These are phyloP conservation scores for Inonotus hispidus DNA, from an alignment of 1,284 basidiomycete species.

Conservation along the genomic window DNA sequence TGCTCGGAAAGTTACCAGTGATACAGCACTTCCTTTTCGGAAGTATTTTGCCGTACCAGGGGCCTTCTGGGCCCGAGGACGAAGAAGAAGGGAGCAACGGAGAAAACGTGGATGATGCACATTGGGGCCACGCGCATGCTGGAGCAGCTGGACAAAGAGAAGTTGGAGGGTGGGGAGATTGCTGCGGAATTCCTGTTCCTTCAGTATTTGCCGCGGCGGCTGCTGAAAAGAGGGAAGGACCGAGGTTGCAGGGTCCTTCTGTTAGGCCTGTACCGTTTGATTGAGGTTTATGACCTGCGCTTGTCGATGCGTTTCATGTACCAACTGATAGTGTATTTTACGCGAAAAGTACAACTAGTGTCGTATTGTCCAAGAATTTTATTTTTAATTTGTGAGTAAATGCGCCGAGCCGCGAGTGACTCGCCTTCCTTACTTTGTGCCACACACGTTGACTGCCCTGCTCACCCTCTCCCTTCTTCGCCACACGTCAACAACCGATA, in stretches of 20 bases:
- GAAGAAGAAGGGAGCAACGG: slow-evolving; percentile 37
- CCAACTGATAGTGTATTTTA: background rate
- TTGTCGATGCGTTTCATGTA: background rate
- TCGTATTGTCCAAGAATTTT: too few species aligned
- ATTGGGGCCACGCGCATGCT: slow-evolving; percentile 46
- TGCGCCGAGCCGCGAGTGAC: too few species aligned
- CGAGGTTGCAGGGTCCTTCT: slow-evolving; percentile 47
- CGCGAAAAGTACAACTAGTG: too few species aligned
- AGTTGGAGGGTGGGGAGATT: slow-evolving; percentile 80
- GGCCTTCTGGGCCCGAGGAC: slow-evolving; percentile 40
- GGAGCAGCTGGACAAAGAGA: slow-evolving; percentile 44
- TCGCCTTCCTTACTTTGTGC: too few species aligned
- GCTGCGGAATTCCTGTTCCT: slow-evolving; percentile 87
- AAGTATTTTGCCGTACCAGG: slow-evolving; percentile 71
- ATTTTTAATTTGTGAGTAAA: background rate
- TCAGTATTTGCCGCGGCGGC: slow-evolving; percentile 75
- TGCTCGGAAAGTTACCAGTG: slow-evolving; percentile 92
- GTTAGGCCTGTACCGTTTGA: slow-evolving; percentile 85
- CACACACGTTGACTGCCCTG: background rate
- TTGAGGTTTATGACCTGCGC: slow-evolving; percentile 28
- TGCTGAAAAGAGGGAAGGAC: slow-evolving; percentile 35
- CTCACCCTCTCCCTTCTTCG: too few species aligned
- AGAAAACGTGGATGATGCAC: slow-evolving; percentile 39
- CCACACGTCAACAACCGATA: slow-evolving; percentile 4
- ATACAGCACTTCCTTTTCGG: slow-evolving; percentile 97